These are phyloP conservation scores for Glutinoglossum americanum DNA, from an alignment of 495 filamentous ascomycete genomes.

Conservation along the genomic window DNA sequence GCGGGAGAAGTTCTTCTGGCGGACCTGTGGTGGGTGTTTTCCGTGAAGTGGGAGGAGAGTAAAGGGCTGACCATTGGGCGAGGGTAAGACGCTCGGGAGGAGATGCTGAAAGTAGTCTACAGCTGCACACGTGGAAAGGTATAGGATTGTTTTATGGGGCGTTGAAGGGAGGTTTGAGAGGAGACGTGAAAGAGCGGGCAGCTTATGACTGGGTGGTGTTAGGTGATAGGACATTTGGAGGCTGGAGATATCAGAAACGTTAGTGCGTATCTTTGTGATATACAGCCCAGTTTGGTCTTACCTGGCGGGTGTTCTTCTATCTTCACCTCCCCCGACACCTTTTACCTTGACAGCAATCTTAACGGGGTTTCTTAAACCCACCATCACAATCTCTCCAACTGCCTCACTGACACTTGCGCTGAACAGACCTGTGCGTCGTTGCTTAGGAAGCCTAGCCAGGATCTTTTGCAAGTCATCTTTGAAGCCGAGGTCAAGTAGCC, in stretches of 20 bases:
- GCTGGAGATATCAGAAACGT: slow-evolving; percentile 12
- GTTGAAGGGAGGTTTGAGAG: slow-evolving; percentile 43
- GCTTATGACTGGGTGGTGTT: slow-evolving; percentile 50
- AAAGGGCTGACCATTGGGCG: slow-evolving; percentile 30
- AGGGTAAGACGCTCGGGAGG: slow-evolving; percentile 39
- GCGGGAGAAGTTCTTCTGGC: slow-evolving; percentile 57
- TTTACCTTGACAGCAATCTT: slow-evolving; percentile 84
- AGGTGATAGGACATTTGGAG: slow-evolving; percentile 81
- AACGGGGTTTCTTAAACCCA: slow-evolving; percentile 82
- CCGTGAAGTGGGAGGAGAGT: slow-evolving; percentile 67
- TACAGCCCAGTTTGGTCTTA: slow-evolving; percentile 7
- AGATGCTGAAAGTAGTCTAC: slow-evolving; percentile 80
- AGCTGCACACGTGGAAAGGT: slow-evolving; percentile 83
- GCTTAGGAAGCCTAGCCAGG: slow-evolving; percentile 66
- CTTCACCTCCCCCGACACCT: slow-evolving; percentile 47
- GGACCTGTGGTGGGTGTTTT: slow-evolving; percentile 59
- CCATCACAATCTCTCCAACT: slow-evolving; percentile 72
- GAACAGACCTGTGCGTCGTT: slow-evolving; percentile 81
- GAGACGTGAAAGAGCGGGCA: slow-evolving; percentile 48
- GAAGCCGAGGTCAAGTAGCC: slow-evolving; percentile 87
- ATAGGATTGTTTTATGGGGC: slow-evolving; percentile 76
- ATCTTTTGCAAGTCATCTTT: slow-evolving; percentile 77
- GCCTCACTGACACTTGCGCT: slow-evolving; percentile 85
- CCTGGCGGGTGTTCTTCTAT: slow-evolving; percentile 70
- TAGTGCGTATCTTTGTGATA: neutral